Evolutionary conservation across 768 basidiomycete species (phyloP).

Genomic region (Naganishia friedmannii): DNA sequence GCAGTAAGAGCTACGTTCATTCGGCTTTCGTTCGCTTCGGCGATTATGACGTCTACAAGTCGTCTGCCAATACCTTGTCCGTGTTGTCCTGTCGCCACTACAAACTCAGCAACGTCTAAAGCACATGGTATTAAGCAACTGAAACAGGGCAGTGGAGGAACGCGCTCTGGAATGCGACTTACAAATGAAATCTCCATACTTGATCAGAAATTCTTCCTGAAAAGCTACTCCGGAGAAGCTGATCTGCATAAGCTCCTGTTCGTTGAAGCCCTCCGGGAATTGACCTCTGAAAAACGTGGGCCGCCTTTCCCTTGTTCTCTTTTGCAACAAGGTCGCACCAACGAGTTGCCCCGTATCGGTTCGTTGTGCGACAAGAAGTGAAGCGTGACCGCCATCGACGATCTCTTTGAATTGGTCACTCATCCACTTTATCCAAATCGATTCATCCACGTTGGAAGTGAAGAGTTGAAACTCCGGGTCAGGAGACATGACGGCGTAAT

Average conservation of each 20-base stretch:
- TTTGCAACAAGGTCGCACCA: no score
- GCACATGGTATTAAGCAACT: background rate
- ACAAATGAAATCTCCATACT: background rate
- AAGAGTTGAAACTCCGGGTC: no score
- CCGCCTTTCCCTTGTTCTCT: no score
- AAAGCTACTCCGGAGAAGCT: background rate
- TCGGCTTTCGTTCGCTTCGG: background rate
- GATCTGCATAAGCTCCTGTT: background rate
- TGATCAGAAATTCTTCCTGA: background rate
- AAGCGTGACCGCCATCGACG: no score
- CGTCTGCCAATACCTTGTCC: background rate
- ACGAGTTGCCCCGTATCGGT: no score
- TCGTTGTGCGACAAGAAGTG: no score
- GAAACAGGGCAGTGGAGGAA: background rate
- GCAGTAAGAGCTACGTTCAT: background rate
- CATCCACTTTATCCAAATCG: no score
- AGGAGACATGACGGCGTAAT: no score
- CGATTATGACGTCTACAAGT: background rate
- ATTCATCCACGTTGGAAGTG: no score
- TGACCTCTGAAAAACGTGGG: no score
- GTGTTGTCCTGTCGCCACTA: background rate
- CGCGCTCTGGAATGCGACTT: background rate
- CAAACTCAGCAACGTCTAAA: background rate
- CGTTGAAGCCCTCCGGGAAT: background rate
- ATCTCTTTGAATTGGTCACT: no score